These are phyloP conservation scores for Saccharum spontaneum DNA, from an alignment of 176 grass and related monocot genomes.

Conservation along the genomic window DNA sequence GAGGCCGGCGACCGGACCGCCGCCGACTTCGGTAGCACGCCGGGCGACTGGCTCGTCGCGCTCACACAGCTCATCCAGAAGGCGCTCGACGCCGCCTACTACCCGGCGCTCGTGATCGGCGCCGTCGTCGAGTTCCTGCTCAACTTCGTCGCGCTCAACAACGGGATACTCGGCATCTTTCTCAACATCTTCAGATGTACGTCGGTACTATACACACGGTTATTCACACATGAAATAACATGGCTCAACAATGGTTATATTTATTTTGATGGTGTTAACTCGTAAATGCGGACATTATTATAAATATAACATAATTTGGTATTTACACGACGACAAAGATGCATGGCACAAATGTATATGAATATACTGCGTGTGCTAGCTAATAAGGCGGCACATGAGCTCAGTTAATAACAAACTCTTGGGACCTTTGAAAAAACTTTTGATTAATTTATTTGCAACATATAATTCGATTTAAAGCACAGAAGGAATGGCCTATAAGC, in stretches of 20 bases:
- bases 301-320: no score
- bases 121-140: conserved; percentile 44
- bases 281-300: no score
- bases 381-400: no score
- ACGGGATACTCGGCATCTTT: conserved; percentile 55
- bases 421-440: no score
- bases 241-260: no score
- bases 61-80: conserved; percentile 47
- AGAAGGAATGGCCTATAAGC: background rate
- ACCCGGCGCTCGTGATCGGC: conserved; percentile 35
- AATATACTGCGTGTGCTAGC: no score
- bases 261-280: no score
- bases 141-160: conserved; percentile 67
- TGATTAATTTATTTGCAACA: background rate
- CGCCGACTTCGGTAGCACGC: conserved; percentile 11
- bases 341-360: no score
- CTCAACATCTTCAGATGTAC: conserved; percentile 41
- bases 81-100: conserved; percentile 18
- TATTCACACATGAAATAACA: no score
- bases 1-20: conserved; percentile 36
- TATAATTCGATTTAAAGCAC: background rate
- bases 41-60: conserved; percentile 37
- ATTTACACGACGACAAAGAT: no score
- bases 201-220: no score
- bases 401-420: no score